These are phyloP conservation scores for Alternaria triticina DNA, from an alignment of 2,329 filamentous ascomycete species.

Conservation along the genomic window DNA sequence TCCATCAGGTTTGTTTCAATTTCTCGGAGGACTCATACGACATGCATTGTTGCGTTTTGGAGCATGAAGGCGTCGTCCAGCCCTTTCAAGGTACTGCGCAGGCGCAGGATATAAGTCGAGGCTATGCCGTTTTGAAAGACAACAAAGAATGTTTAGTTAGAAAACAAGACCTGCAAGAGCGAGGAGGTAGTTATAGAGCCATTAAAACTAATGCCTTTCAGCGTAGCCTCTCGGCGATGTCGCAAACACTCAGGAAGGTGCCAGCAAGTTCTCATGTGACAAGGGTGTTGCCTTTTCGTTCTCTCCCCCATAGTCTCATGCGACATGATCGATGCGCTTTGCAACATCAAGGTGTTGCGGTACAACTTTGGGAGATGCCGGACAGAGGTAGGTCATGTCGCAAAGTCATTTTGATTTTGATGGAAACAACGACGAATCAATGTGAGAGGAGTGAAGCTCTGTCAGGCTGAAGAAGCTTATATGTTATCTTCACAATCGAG, in stretches of 20 bases:
- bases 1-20: not conserved
- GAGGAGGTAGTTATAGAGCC: not conserved
- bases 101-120: too few species aligned
- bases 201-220: fast-evolving
- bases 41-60: fast-evolving
- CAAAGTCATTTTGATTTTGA: not conserved
- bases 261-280: not conserved
- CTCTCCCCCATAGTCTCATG: fast-evolving
- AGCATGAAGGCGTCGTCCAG: not conserved
- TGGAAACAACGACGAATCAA: fast-evolving
- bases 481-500: fast-evolving
- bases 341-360: not conserved
- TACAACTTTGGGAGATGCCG: fast-evolving
- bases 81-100: not conserved
- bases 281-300: not conserved
- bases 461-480: not conserved
- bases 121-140: too few species aligned
- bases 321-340: not conserved
- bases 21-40: not conserved
- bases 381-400: fast-evolving
- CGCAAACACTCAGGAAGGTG: fast-evolving
- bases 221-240: not conserved
- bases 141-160: too few species aligned
- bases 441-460: fast-evolving
- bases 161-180: not conserved